Conservation (phyloP, 805 yeast genomes). For the Deakozyma indianensis region DNA sequence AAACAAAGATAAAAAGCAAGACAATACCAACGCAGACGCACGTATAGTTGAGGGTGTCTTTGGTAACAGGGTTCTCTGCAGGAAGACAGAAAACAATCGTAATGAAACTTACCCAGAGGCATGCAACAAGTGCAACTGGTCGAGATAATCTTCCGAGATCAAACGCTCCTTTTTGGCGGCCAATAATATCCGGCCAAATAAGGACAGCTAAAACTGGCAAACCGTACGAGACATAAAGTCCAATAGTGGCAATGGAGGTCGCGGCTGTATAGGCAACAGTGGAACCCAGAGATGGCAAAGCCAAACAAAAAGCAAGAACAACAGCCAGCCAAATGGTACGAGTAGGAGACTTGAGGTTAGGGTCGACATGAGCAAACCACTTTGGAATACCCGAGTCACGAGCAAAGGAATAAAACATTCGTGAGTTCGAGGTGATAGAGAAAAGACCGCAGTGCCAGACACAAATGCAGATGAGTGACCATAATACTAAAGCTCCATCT, state of each 20-base stretch:
- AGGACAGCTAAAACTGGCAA: conserved; percentile 9
- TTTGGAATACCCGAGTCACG: conserved; percentile 2
- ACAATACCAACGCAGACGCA: conserved; percentile 6
- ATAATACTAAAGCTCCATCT: conserved; percentile 1
- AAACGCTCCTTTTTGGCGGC: background rate
- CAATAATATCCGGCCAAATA: conserved; percentile 3
- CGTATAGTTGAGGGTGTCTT: conserved; percentile 17
- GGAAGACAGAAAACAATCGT: conserved; percentile 16
- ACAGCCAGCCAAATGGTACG: conserved; percentile 1
- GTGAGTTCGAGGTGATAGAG: conserved; percentile 1
- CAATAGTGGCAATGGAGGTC: conserved; percentile 11
- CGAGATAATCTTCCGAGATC: conserved; percentile 3
- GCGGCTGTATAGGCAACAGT: conserved; percentile 12
- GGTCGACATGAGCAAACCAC: background rate
- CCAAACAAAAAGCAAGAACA: conserved; percentile 4
- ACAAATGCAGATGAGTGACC: conserved; percentile 9
- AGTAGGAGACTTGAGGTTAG: background rate
- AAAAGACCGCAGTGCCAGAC: conserved; percentile 12
- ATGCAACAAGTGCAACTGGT: conserved; percentile 10
- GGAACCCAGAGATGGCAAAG: conserved; percentile 13
- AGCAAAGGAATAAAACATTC: conserved; percentile 2
- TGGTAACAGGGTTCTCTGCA: conserved; percentile 14
- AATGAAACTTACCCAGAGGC: conserved; percentile 14
- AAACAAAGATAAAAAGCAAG: conserved; percentile 14
- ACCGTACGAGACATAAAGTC: conserved; percentile 12